Evolutionary conservation across 257 asterid genomes (phyloP).

Genomic region (Penstemon barbatus): DNA sequence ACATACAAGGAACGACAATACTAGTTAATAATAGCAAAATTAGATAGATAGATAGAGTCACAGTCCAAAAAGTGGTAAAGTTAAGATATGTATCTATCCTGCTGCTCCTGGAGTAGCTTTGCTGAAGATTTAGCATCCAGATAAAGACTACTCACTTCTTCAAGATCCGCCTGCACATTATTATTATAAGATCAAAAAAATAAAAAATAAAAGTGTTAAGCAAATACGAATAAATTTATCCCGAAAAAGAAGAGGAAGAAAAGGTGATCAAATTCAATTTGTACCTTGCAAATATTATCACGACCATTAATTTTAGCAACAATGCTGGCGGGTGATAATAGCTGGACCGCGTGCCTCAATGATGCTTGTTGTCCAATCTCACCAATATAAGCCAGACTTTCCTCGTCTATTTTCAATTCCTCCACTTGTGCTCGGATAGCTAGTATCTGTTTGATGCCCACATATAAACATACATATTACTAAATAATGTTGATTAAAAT

Average conservation of each 20-base stretch:
- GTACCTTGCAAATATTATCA: slow-evolving; percentile 88
- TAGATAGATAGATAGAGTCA: too few relatives aligned
- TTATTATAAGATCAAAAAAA: neutral
- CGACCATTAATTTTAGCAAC: slow-evolving; percentile 90
- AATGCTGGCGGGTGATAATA: slow-evolving; percentile 83
- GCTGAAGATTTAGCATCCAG: slow-evolving; percentile 89
- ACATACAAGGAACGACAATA: too few relatives aligned
- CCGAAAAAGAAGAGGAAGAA: too few relatives aligned
- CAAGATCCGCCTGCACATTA: slow-evolving; percentile 73
- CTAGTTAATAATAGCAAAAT: too few relatives aligned
- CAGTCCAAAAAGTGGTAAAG: too few relatives aligned
- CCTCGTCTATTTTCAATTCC: slow-evolving; percentile 81
- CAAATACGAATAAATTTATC: neutral
- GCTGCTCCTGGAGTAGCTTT: slow-evolving; percentile 90
- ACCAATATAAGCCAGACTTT: slow-evolving; percentile 85
- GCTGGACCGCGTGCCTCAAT: slow-evolving; percentile 86
- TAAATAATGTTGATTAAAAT: too few relatives aligned
- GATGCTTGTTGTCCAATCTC: slow-evolving; percentile 80
- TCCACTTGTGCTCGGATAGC: slow-evolving; percentile 97
- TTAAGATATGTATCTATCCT: slow-evolving; percentile 84
- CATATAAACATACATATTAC: slow-evolving; percentile 7
- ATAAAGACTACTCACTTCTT: slow-evolving; percentile 77
- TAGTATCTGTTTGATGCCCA: slow-evolving; percentile 52
- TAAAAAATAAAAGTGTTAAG: neutral
- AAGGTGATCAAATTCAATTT: neutral